Base-by-base conservation (phyloP, 768 basidiomycete genomes). In the Trametes cingulata region DNA sequence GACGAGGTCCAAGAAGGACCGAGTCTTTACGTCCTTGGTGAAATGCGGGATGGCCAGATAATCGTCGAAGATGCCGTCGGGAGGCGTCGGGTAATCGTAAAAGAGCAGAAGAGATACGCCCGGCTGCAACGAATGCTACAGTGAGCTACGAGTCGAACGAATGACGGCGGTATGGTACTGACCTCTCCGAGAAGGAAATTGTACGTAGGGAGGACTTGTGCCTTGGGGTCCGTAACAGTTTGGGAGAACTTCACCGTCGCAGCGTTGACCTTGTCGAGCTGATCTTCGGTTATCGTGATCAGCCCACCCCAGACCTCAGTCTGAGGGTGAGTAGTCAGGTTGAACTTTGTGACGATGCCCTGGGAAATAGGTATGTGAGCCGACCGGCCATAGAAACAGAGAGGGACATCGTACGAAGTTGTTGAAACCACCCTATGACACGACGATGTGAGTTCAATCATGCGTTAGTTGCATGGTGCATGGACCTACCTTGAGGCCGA, bases 301-400 rank as follows among this genome's bases (percentile, higher is more conserved):
- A 77, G n/a, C 0, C 85, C 85, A 6, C 83, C 84, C 85, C 85
- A 88, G 57, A 88, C 81, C 70, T 79, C 68, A 0, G 73, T 72
- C 71, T 87, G 85, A 6, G 85, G 80, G 65, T 77, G 77, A 0
- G 83, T 76, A 61, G 79, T 80, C 20, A 88, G 53, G 0, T 80
- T 82, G 64, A 88, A 82, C 41, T 71, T 76, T 0, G 85, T 87
- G 3, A 87, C 82, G 36, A 87, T 81, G 0, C 86, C 87, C 78
- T 80, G 39, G 37, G 52, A 36, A 10, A n/a, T 9, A 25, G 15
- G 42, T 4, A n/a, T 13, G 27, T 54, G 6, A 39, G 52, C 36
- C 14, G 24, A 45, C 25, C 9, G 3, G 5, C 47, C 36, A 65
- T 55, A 52, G 35, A 29, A 43, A 35, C n/a, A 9, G 50, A 25